Evolutionary conservation across 768 basidiomycete genomes (phyloP), one percentile per base, ranked within the genome.

Genomic region (Cystofilobasidium macerans): DNA sequence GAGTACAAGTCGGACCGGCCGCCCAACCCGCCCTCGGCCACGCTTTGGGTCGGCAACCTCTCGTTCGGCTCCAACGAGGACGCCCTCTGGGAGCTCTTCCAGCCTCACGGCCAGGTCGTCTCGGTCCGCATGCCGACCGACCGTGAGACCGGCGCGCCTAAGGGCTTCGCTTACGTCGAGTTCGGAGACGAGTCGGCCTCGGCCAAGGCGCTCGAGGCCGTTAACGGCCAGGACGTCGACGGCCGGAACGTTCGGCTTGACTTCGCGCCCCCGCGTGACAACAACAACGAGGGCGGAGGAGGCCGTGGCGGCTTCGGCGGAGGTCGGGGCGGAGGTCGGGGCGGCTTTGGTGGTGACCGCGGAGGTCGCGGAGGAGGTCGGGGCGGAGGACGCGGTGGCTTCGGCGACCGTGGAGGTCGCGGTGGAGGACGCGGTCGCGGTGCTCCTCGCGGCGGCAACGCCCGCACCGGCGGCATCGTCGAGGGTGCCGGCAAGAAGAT

Each of bases 151-250:
- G 92, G 91, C 33, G 82, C 80, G 69, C 85, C 89, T 54, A 98
- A 97, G 77, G 95, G 95, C 72, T 98, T 94, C 77, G 95, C 85
- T 26, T 98, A 98, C 77, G 88, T 99, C 73, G 91, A 97, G 77
- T 95, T 93, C 77, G 83, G 85, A 70, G 85, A 86, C 71, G 72
- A 89, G 43, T 87, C 85, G 32, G 78, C 82, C 62, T 88, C 95
- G 14, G 86, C 85, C 78, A 85, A 85, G 74, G 94, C 94, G 3
- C 83, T 84, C 68, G 84, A 82, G 71, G 71, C 81, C 5, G 80
- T 83, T 32, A 80, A 82, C 45, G 88, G 89, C 36, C 76, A 79
- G 65, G 88, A 92, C 67, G 81, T 95, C 58, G 87, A 85, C 36
- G 94, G 94, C 7, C 84, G 95, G 60, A 71, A 77, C 33, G 79